Conservation (phyloP, 2,329 filamentous ascomycete genomes). For the Raffaelea arxii region DNA sequence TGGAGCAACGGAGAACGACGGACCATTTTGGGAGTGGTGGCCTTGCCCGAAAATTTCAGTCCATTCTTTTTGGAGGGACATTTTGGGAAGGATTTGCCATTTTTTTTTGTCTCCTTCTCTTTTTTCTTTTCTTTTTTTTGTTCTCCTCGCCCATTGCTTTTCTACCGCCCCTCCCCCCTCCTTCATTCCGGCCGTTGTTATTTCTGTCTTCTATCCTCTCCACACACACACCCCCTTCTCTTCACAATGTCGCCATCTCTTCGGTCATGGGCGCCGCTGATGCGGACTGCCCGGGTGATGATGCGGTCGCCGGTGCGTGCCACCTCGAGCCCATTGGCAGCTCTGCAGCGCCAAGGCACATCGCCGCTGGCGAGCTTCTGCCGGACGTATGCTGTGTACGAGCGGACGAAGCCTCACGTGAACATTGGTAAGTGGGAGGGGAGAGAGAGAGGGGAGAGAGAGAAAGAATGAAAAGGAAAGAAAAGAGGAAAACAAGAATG, state of each 20-base stretch:
- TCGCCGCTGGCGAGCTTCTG: conserved; percentile 56
- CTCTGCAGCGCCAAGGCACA: conserved; percentile 63
- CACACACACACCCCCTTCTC: conserved; percentile 15
- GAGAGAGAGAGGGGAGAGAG: not conserved
- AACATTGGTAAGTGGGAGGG: conserved; percentile 68
- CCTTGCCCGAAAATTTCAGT: conserved; percentile 5
- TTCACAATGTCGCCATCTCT: conserved; percentile 58
- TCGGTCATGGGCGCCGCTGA: conserved; percentile 66
- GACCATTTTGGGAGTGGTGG: too few species aligned
- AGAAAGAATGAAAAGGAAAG: not conserved
- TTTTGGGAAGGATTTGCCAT: conserved; percentile 4
- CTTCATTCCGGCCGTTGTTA: not conserved
- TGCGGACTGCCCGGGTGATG: conserved; percentile 71
- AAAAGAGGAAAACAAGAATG: not conserved
- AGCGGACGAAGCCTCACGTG: conserved; percentile 92
- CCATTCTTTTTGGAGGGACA: too few species aligned
- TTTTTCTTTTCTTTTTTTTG: not conserved
- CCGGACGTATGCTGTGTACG: conserved; percentile 60
- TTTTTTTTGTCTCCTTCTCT: too few species aligned
- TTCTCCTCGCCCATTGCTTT: not conserved
- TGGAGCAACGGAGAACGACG: too few species aligned
- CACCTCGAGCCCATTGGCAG: conserved; percentile 59
- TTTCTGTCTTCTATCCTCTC: not conserved
- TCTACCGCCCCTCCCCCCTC: not conserved
- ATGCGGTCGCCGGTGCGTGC: conserved; percentile 33